Evolutionary conservation across 768 basidiomycete species (phyloP).

Genomic region (Phlebiopsis flavidoalba): DNA sequence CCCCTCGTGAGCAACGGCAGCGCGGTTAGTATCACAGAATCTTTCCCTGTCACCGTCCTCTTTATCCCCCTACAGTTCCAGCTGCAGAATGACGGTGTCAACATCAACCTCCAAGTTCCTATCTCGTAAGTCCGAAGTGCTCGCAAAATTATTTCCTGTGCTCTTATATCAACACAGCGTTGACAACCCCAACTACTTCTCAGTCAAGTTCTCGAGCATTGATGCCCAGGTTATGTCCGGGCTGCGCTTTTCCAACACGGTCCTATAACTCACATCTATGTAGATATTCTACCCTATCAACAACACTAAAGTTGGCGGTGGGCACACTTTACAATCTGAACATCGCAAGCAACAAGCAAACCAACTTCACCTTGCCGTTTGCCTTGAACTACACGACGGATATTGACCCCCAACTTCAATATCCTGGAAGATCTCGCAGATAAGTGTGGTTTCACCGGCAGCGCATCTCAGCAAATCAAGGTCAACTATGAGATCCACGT

Average conservation of each 20-base stretch:
- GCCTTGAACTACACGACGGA: slow-evolving; percentile 53
- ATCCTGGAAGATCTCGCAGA: slow-evolving; percentile 58
- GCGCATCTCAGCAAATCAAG: slow-evolving; percentile 39
- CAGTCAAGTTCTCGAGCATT: slow-evolving; percentile 60
- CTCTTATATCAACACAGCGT: slow-evolving; percentile 43
- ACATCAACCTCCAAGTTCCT: slow-evolving; percentile 57
- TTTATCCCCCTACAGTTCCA: slow-evolving; percentile 16
- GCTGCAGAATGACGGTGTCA: slow-evolving; percentile 39
- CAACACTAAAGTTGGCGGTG: slow-evolving; percentile 63
- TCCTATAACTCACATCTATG: neutral
- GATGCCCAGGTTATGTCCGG: slow-evolving; percentile 46
- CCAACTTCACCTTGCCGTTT: slow-evolving; percentile 76
- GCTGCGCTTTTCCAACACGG: neutral
- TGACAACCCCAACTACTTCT: slow-evolving; percentile 78
- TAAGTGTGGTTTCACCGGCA: slow-evolving; percentile 55
- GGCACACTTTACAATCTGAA: slow-evolving; percentile 39
- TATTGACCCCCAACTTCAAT: slow-evolving; percentile 41
- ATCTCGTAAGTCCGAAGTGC: slow-evolving; percentile 46
- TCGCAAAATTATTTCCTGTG: neutral
- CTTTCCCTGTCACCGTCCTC: neutral
- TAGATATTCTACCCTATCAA: slow-evolving; percentile 77
- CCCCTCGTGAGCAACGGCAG: slow-evolving; percentile 35
- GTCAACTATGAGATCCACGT: slow-evolving; percentile 68
- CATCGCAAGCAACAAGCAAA: slow-evolving; percentile 44
- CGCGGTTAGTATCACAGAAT: slow-evolving; percentile 33